Evolutionary conservation across 2,329 filamentous ascomycete genomes (phyloP), one percentile per base, ranked within the genome.

Genomic region (Penicillium crustosum): DNA sequence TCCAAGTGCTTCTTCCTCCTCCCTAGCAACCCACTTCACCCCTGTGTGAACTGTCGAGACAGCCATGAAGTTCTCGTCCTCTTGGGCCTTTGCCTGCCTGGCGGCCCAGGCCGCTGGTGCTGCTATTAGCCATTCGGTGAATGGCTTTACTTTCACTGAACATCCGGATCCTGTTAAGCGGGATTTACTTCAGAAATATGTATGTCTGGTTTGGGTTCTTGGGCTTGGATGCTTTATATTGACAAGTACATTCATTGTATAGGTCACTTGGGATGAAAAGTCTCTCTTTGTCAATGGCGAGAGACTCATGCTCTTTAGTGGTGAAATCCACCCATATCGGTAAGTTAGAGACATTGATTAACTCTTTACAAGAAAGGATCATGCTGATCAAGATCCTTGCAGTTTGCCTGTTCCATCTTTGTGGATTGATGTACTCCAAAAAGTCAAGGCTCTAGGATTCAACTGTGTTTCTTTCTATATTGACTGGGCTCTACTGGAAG

Each of bases 391-490:
- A 12, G 39, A 7, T 15, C 7, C 15, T 2, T 52, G 6, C 7
- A 82, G 83, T 64, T 74, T 88, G 1, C 85, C 86, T 1, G 85
- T 88, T 1, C 81, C 84, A 3, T 77, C 79, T 48, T 77, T 89
- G 5, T 87, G 87, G 78, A 78, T 89, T 9, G 90, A 93, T 63
- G 70, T 93, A 2, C 88, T 95, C 65, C 87, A 94, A 67, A 95
- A 95, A 75, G 85, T 93, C 72, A 92, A 89, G 73, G 87, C 89
- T 0, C 75, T 92, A 1, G 91, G 91, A 0, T 93, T 91, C 75
- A 93, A 89, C 66, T 83, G 85, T 44, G 88, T 93, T 1, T 91
- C 89, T 0, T 91, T 93, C 72, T 93, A 93, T 67, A 80, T 87
- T 7, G 83, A 92, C 66, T 95, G 90, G 91, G 89, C 88, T 3